phyloP scores from a whole-genome alignment of 352 stramenopile genomes.

The Globisporangium emineosum region DNA sequence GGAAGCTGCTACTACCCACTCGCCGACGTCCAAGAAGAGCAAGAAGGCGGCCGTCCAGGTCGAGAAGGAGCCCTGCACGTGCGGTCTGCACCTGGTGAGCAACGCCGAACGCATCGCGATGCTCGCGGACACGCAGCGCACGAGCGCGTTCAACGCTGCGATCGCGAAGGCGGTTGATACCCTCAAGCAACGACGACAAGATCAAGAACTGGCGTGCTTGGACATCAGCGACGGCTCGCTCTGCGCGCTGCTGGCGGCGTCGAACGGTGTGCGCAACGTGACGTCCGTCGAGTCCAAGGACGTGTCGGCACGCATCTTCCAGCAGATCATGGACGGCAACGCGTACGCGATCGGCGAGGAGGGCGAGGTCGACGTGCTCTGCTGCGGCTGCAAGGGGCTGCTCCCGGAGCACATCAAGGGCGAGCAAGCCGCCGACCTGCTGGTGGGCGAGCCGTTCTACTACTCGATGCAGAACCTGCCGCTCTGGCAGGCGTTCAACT shows the following conservation, averaged over 20 bases:
- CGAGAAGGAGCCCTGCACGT: slow-evolving; percentile 64
- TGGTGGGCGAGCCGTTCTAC: slow-evolving; percentile 79
- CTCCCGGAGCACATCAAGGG: slow-evolving; percentile 53
- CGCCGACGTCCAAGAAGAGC: slow-evolving; percentile 29
- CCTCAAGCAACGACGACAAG: slow-evolving; percentile 7
- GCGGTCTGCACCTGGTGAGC: slow-evolving; percentile 73
- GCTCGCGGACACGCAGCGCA: slow-evolving; percentile 51
- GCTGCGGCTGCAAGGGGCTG: slow-evolving; percentile 66
- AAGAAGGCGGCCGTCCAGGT: slow-evolving; percentile 17
- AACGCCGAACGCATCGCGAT: slow-evolving; percentile 79
- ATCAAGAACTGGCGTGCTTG: slow-evolving; percentile 40
- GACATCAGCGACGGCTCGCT: slow-evolving; percentile 78
- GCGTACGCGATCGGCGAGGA: slow-evolving; percentile 3
- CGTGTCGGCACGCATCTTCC: slow-evolving; percentile 71
- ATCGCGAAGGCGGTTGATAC: slow-evolving; percentile 33
- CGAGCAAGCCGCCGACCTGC: slow-evolving; percentile 46
- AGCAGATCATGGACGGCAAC: slow-evolving; percentile 66
- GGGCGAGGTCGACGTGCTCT: slow-evolving; percentile 49
- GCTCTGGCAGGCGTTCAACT: slow-evolving; percentile 82
- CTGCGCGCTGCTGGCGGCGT: slow-evolving; percentile 55
- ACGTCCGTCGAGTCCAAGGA: slow-evolving; percentile 82
- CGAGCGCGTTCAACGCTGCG: slow-evolving; percentile 30
- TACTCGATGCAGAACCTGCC: slow-evolving; percentile 87
- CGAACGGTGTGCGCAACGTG: slow-evolving; percentile 41
- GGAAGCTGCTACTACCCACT: slow-evolving; percentile 7